These are phyloP conservation scores for Aspergillus brasiliensis DNA, from an alignment of 2,329 filamentous ascomycete species.

Conservation along the genomic window DNA sequence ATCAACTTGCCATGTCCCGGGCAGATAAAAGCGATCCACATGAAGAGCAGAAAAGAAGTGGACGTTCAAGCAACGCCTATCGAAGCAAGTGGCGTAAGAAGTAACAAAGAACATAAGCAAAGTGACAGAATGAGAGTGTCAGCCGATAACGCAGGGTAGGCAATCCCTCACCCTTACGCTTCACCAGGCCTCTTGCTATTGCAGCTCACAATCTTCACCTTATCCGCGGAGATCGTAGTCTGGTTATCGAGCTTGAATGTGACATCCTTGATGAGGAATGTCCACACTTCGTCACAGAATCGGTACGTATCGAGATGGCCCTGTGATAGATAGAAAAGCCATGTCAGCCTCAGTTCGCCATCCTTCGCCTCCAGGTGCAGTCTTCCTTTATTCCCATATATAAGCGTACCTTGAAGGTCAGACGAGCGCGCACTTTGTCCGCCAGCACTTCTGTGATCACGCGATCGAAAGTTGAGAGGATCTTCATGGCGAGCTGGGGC, in stretches of 20 bases:
- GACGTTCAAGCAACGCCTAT: slow-evolving; percentile 15
- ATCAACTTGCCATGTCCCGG: neutral
- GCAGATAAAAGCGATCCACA: neutral
- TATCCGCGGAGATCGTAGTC: slow-evolving; percentile 76
- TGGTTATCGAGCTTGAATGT: slow-evolving; percentile 96
- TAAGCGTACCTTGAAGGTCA: slow-evolving; percentile 84
- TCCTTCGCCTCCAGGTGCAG: neutral
- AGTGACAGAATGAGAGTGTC: no score
- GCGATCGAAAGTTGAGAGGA: slow-evolving; percentile 92
- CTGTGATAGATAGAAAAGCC: slow-evolving; percentile 49
- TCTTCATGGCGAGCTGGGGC: slow-evolving; percentile 98
- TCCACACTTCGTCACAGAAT: slow-evolving; percentile 99
- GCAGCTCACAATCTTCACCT: slow-evolving; percentile 98
- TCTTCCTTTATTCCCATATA: neutral
- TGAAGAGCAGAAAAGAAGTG: slow-evolving; percentile 7
- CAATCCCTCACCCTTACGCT: slow-evolving; percentile 23
- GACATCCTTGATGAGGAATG: slow-evolving; percentile 97
- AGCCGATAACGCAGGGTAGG: neutral
- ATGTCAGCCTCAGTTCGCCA: slow-evolving; percentile 18
- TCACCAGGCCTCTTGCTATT: slow-evolving; percentile 81
- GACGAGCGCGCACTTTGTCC: slow-evolving; percentile 85
- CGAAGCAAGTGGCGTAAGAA: neutral
- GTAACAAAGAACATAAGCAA: no score
- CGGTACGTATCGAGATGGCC: slow-evolving; percentile 97
- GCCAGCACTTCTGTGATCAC: slow-evolving; percentile 87